Percentiles rank a stretch among this genome's conserved stretches.
Evolutionary conservation across 306 rosid genomes (phyloP).

Genomic region (Citrullus amarus): DNA sequence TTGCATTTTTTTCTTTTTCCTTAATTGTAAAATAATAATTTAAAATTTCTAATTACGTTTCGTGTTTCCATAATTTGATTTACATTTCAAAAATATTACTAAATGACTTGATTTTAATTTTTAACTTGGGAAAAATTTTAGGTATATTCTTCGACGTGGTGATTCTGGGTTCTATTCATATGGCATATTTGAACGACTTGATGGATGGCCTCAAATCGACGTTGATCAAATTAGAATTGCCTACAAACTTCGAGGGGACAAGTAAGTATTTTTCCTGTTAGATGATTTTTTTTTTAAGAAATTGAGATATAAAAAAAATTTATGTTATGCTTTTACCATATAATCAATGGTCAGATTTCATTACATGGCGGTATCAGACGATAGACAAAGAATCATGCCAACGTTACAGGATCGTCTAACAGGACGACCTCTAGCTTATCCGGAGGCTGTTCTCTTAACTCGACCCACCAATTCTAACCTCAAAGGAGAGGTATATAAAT

Average conservation of each 20-base stretch:
- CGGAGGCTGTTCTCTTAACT: slow-evolving; percentile 65
- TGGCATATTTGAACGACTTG: slow-evolving; percentile 34
- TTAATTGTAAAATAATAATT: background rate
- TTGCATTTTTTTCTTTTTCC: background rate
- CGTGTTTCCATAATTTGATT: background rate
- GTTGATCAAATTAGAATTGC: slow-evolving; percentile 41
- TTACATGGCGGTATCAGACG: slow-evolving; percentile 60
- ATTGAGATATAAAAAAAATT: too few species aligned
- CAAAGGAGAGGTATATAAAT: slow-evolving; percentile 31
- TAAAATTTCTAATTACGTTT: background rate
- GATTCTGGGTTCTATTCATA: slow-evolving; percentile 59
- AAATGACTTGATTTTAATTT: too few species aligned
- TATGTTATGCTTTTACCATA: too few species aligned
- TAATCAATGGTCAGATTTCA: slow-evolving; percentile 31
- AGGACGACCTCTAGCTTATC: slow-evolving; percentile 30
- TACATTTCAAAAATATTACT: too few species aligned
- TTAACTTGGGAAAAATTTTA: background rate
- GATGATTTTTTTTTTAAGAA: too few species aligned
- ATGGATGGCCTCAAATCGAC: slow-evolving; percentile 34
- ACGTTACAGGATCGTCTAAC: slow-evolving; percentile 11
- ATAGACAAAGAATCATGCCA: slow-evolving; percentile 60
- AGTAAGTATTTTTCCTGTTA: slow-evolving; percentile 15
- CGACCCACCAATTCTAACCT: slow-evolving; percentile 18
- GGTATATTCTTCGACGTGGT: slow-evolving; percentile 47
- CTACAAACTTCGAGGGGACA: slow-evolving; percentile 29